These are phyloP conservation scores for Arachis stenosperma DNA, from an alignment of 306 rosid genomes.

Conservation along the genomic window DNA sequence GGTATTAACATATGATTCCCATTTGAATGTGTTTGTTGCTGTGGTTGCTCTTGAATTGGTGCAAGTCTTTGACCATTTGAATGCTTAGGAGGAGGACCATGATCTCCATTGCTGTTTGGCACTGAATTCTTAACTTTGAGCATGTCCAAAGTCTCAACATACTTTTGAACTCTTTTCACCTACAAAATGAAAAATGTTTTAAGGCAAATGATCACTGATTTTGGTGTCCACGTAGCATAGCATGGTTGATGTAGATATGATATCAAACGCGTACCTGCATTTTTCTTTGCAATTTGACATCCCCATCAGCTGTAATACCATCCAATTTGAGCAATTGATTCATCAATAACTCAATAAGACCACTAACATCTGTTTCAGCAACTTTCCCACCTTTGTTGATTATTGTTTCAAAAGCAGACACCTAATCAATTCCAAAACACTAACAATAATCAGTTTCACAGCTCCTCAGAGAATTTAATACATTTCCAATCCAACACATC, in stretches of 20 bases:
- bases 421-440: slow-evolving; percentile 53
- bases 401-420: slow-evolving; percentile 80
- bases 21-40: slow-evolving; percentile 35
- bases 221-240: no score
- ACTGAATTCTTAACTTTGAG: slow-evolving; percentile 73
- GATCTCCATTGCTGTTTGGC: slow-evolving; percentile 47
- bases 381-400: slow-evolving; percentile 80
- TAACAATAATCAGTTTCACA: slow-evolving; percentile 34
- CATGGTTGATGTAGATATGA: no score
- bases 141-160: slow-evolving; percentile 86
- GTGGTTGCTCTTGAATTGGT: slow-evolving; percentile 60
- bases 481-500: slow-evolving; percentile 17
- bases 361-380: slow-evolving; percentile 72
- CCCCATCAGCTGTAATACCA: slow-evolving; percentile 82
- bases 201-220: no score
- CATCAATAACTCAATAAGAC: slow-evolving; percentile 83
- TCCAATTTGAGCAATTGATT: slow-evolving; percentile 87
- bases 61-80: slow-evolving; percentile 51
- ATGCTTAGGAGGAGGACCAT: slow-evolving; percentile 44
- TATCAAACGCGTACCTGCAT: slow-evolving; percentile 60
- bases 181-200: slow-evolving; percentile 35
- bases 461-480: slow-evolving; percentile 32
- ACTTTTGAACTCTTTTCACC: slow-evolving; percentile 95
- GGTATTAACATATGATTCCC: slow-evolving; percentile 43
- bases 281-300: slow-evolving; percentile 93